Conservation (phyloP, 2,329 filamentous ascomycete species). For the Ilyonectria robusta region DNA sequence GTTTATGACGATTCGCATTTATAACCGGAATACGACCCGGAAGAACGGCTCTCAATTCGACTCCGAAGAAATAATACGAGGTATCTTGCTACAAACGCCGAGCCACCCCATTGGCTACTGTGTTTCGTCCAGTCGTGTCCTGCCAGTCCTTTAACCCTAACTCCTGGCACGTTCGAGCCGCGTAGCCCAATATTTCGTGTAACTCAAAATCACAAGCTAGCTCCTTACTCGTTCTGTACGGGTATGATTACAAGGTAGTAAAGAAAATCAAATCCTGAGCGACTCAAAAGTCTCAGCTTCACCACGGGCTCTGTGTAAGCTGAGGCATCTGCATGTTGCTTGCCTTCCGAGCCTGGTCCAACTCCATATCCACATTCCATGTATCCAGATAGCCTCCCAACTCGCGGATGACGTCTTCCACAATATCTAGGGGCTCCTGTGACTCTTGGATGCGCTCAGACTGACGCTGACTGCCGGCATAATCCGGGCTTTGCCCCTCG, state of each 20-base stretch:
- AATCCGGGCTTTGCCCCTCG: slow-evolving; percentile 26
- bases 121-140: slow-evolving; percentile 26
- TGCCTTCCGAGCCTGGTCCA: slow-evolving; percentile 49
- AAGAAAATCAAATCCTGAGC: slow-evolving; percentile 1
- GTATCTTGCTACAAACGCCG: slow-evolving; percentile 39
- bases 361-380: slow-evolving; percentile 55
- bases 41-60: slow-evolving; percentile 25
- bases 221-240: slow-evolving; percentile 11
- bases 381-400: slow-evolving; percentile 54
- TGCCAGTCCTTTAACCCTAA: slow-evolving; percentile 20
- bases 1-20: slow-evolving; percentile 5
- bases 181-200: slow-evolving; percentile 9
- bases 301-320: slow-evolving; percentile 47
- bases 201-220: slow-evolving; percentile 24
- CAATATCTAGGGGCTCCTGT: slow-evolving; percentile 54
- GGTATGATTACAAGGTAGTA: slow-evolving; percentile 20
- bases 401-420: slow-evolving; percentile 55
- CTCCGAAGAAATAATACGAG: slow-evolving; percentile 26
- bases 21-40: slow-evolving; percentile 15
- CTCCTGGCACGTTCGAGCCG: slow-evolving; percentile 2
- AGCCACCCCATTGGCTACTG: slow-evolving; percentile 25
- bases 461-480: slow-evolving; percentile 19
- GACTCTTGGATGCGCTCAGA: slow-evolving; percentile 34
- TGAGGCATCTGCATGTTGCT: slow-evolving; percentile 26
- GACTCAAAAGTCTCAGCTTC: slow-evolving; percentile 6